These are phyloP conservation scores for Hortaea werneckii DNA, from an alignment of 2,329 filamentous ascomycete species.

Conservation along the genomic window DNA sequence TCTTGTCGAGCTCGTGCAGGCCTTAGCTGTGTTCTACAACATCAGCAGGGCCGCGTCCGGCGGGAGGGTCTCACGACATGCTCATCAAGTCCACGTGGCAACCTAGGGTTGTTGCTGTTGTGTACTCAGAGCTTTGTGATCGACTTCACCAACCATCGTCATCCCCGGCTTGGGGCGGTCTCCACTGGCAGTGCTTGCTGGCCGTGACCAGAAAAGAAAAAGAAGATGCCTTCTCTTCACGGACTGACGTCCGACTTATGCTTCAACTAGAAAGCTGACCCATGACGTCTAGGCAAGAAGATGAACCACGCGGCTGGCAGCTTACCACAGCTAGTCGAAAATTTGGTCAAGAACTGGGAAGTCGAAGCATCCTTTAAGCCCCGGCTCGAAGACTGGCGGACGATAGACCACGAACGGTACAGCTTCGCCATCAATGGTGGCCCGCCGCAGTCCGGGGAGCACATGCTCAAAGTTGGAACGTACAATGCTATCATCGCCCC, in stretches of 20 bases:
- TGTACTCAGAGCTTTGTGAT: background rate
- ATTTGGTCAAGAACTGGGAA: conserved; percentile 65
- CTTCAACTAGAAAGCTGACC: no score
- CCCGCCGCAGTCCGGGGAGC: conserved; percentile 45
- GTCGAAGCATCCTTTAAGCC: conserved; percentile 61
- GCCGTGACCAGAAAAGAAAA: no score
- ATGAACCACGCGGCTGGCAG: conserved; percentile 46
- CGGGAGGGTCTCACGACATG: background rate
- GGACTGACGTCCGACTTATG: no score
- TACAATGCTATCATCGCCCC: conserved; percentile 58
- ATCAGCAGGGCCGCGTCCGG: background rate
- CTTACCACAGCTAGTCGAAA: conserved; percentile 53
- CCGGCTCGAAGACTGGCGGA: conserved; percentile 52
- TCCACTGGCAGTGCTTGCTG: no score
- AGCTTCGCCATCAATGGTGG: conserved; percentile 55
- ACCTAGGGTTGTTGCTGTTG: conserved; percentile 2
- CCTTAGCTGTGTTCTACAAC: background rate
- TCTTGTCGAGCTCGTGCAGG: background rate
- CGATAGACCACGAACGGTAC: conserved; percentile 51
- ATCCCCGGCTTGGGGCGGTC: no score
- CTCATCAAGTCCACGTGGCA: conserved; percentile 2
- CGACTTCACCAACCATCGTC: no score
- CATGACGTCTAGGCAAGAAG: conserved; percentile 40
- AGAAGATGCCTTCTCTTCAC: no score
- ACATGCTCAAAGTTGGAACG: conserved; percentile 58